Base-by-base conservation (phyloP, 345 rosid species). In the Acer campestre region DNA sequence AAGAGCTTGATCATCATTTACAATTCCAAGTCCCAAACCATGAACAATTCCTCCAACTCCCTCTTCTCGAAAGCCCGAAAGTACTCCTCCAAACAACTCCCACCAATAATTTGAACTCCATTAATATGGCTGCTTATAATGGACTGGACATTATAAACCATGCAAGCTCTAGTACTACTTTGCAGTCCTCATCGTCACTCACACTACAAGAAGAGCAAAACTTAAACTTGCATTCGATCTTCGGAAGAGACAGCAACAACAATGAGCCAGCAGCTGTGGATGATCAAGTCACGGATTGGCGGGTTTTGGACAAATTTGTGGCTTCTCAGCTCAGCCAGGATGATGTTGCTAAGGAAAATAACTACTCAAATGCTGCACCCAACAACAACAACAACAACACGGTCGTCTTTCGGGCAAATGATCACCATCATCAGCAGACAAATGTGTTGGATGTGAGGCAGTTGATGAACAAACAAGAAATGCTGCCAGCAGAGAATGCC, bases 241-340 rank as follows among this genome's bases (percentile, higher is more conserved):
- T 51, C 31, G 75, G 56, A 16, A 79, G 76, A 70, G 71, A 48
- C 23, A 67, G 44, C 51, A 67, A 53, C 48, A 80, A 82, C 53
- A 79, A 81, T 29, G 82, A 78, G 61, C 82, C 79, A 12, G 81
- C 74, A 11, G 88, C 38, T 48, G 35, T 35, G 38, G 38, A 35
- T 35, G 87, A 89, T 72, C 90, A 83, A 77, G 78, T 87, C 42
- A 92, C 89, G 0, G 97, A 92, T 74, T 92, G 97, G 97, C 87
- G 97, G 22, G 89, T 89, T 17, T 87, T 92, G 0, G 93, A 92
- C 82, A 92, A 89, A 77, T 89, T 92, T 68, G 94, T 92, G 29
- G 97, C 94, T 14, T 89, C 93, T 73, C 97, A 92, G 71, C 81
- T 92, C 40, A 92, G 97, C 77, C 91, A 89, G 58, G 94, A 85